Evolutionary conservation across 2,329 filamentous ascomycete species (phyloP).

Genomic region (Talaromyces albobiverticillius): DNA sequence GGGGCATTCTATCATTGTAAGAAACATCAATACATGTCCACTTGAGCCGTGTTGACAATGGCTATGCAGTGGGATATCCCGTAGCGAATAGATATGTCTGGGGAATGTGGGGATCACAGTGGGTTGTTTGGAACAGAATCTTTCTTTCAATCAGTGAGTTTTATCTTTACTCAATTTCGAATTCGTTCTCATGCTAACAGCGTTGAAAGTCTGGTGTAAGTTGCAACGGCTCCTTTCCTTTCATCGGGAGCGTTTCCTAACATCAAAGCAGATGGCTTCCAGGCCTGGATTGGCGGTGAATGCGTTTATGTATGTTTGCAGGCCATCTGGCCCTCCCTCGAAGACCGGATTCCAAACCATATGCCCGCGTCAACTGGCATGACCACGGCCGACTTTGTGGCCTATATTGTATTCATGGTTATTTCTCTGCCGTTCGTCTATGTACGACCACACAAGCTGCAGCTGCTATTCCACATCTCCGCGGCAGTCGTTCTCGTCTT

Average conservation of each 20-base stretch:
- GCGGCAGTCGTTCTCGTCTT: constrained; percentile 41
- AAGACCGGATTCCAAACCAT: constrained; percentile 42
- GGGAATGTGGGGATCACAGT: constrained; percentile 27
- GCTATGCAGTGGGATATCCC: constrained; percentile 28
- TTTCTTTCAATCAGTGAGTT: constrained; percentile 34
- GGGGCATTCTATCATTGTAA: constrained; percentile 42
- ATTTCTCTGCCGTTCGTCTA: constrained; percentile 45
- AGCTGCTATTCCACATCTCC: constrained; percentile 43
- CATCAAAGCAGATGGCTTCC: constrained; percentile 34
- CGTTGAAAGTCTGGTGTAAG: constrained; percentile 10
- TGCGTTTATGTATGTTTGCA: constrained; percentile 47
- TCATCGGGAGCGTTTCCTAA: constrained; percentile 26
- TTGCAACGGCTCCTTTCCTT: background rate
- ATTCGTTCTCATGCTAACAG: background rate
- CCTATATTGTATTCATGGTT: constrained; percentile 46
- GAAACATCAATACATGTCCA: no score
- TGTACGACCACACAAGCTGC: constrained; percentile 45
- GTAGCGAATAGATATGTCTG: constrained; percentile 32
- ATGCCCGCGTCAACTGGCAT: constrained; percentile 43
- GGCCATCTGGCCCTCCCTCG: constrained; percentile 45
- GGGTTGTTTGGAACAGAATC: constrained; percentile 25
- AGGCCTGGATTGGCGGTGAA: constrained; percentile 48
- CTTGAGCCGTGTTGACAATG: background rate
- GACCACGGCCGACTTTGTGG: constrained; percentile 45
- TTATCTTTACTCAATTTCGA: constrained; percentile 18